Evolutionary conservation across 106 monocot species (phyloP).

Genomic region (Agapanthus africanus): DNA sequence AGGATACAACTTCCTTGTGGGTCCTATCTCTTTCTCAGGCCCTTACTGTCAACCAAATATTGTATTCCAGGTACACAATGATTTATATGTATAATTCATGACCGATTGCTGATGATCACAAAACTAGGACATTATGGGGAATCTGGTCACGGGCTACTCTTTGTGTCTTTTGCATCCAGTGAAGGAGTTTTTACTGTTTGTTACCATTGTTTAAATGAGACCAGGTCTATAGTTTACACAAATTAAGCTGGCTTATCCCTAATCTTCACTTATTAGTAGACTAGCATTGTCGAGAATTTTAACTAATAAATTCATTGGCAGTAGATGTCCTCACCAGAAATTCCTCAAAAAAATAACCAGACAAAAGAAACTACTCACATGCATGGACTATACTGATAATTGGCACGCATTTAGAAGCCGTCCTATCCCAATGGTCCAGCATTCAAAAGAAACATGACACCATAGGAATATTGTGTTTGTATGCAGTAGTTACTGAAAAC

Average conservation of each 20-base stretch:
- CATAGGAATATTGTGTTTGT: not conserved
- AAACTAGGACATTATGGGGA: not conserved
- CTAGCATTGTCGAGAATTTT: too few species aligned
- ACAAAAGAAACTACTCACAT: not conserved
- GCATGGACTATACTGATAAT: not conserved
- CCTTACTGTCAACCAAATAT: slow-evolving; percentile 74
- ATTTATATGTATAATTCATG: not conserved
- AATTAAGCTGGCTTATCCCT: not conserved
- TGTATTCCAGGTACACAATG: slow-evolving; percentile 54
- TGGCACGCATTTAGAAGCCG: too few species aligned
- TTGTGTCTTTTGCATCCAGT: not conserved
- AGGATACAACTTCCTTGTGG: slow-evolving; percentile 51
- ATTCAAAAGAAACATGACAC: too few species aligned
- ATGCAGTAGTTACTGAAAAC: too few species aligned
- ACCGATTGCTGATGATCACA: not conserved
- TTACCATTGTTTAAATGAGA: too few species aligned
- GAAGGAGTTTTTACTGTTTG: too few species aligned
- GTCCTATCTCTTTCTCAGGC: slow-evolving; percentile 84
- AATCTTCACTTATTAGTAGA: too few species aligned
- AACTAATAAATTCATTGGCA: too few species aligned
- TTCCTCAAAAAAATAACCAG: too few species aligned
- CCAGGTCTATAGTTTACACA: not conserved
- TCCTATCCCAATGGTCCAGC: too few species aligned
- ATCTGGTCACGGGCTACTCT: not conserved
- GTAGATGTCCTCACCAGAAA: too few species aligned